phyloP scores from a whole-genome alignment of 208 protist species.

The Angomonas desouzai region DNA sequence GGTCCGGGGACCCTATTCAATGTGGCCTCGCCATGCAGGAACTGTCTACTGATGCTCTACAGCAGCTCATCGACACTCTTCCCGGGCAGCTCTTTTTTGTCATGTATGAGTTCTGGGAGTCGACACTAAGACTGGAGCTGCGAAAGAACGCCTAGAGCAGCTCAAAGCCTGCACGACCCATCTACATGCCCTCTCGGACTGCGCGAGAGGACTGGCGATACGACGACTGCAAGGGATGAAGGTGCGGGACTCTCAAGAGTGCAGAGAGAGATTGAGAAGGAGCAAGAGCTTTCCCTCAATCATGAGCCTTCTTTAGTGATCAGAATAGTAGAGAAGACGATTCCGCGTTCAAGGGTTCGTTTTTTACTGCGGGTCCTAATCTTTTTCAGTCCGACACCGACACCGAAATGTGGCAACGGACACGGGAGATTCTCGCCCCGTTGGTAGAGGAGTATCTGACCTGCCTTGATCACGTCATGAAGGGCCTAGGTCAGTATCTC shows the following conservation, averaged over 20 bases:
- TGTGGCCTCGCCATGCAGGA: slow-evolving; percentile 16
- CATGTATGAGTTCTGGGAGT: slow-evolving; percentile 32
- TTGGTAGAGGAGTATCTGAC: slow-evolving; percentile 25
- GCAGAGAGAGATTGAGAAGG: neutral
- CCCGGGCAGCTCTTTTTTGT: slow-evolving; percentile 20
- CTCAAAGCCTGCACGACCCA: slow-evolving; percentile 20
- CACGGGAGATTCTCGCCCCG: slow-evolving; percentile 16
- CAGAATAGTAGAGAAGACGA: too few relatives aligned
- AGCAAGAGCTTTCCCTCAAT: too few relatives aligned
- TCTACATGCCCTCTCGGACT: slow-evolving; percentile 28
- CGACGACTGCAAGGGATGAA: slow-evolving; percentile 1
- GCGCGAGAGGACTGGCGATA: slow-evolving; percentile 14
- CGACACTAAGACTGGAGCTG: slow-evolving; percentile 31
- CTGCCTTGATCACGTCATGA: slow-evolving; percentile 28
- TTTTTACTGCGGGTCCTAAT: neutral
- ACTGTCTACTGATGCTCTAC: slow-evolving; percentile 24
- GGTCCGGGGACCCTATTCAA: slow-evolving; percentile 32
- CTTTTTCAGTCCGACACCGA: slow-evolving; percentile 1
- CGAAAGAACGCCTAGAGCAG: slow-evolving; percentile 26
- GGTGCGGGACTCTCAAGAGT: neutral
- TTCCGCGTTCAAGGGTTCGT: too few relatives aligned
- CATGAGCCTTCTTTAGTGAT: slow-evolving; percentile 1
- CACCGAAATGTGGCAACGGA: slow-evolving; percentile 12
- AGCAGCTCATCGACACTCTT: slow-evolving; percentile 16
- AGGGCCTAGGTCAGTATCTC: slow-evolving; percentile 30